Evolutionary conservation across 371 early-diverging fungal species (phyloP).

Genomic region (Mucor irregularis): DNA sequence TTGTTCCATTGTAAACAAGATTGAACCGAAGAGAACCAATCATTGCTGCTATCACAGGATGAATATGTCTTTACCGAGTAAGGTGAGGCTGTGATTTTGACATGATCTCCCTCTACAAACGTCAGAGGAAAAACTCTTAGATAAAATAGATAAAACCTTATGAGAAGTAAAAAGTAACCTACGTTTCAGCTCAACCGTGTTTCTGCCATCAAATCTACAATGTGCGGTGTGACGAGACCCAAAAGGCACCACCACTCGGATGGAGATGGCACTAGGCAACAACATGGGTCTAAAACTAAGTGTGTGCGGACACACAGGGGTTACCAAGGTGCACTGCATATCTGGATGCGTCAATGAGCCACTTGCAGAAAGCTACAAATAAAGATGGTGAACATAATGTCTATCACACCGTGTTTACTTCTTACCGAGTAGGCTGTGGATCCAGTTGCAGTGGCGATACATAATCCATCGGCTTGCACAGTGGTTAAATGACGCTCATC

Average conservation of each 20-base stretch:
- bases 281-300: conserved; percentile 93
- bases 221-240: conserved; percentile 73
- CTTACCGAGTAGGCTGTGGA: conserved; percentile 92
- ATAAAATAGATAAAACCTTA: neutral
- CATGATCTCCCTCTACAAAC: conserved; percentile 78
- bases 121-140: neutral
- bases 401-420: too few species aligned
- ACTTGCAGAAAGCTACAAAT: conserved; percentile 76
- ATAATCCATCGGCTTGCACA: conserved; percentile 89
- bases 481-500: conserved; percentile 83
- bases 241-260: conserved; percentile 74
- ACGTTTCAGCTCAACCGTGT: conserved; percentile 80
- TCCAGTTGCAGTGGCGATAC: conserved; percentile 93
- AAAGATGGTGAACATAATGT: neutral
- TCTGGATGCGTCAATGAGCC: conserved; percentile 95
- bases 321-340: conserved; percentile 86
- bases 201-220: conserved; percentile 89
- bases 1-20: conserved; percentile 85
- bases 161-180: too few species aligned
- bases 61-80: conserved; percentile 81
- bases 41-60: conserved; percentile 57
- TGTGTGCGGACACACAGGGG: conserved; percentile 95
- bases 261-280: conserved; percentile 83
- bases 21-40: conserved; percentile 82
- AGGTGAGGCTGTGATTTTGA: conserved; percentile 80